A percentile compares a stretch with the other conserved stretches of the same genome.
Evolutionary conservation across 1,139 yeast species (phyloP).

Genomic region (Yamadazyma jaroonii): DNA sequence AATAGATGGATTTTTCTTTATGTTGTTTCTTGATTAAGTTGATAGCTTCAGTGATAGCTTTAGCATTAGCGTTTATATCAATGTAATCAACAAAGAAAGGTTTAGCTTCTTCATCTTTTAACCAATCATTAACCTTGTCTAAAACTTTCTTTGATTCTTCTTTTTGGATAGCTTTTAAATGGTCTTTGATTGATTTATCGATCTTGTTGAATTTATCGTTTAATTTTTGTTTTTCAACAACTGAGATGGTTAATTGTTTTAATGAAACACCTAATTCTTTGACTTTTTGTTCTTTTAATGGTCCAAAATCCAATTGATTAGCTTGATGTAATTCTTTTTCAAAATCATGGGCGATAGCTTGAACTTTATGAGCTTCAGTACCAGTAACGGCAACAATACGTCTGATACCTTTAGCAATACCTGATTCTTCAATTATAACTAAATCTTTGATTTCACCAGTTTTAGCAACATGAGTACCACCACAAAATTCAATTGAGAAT

Average conservation of each 20-base stretch:
- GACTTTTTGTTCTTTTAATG: conserved; percentile 70
- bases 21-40: conserved; percentile 77
- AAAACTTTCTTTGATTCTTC: conserved; percentile 79
- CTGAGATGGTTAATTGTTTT: conserved; percentile 80
- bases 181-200: conserved; percentile 86
- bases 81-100: conserved; percentile 64
- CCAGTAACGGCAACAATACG: conserved; percentile 98
- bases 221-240: conserved; percentile 72
- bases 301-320: conserved; percentile 58
- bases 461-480: conserved; percentile 95
- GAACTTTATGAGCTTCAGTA: conserved; percentile 83
- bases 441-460: conserved; percentile 93
- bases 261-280: conserved; percentile 83
- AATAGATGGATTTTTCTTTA: conserved; percentile 74
- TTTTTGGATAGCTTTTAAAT: conserved; percentile 81
- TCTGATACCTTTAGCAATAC: conserved; percentile 98
- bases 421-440: conserved; percentile 88
- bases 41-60: conserved; percentile 91
- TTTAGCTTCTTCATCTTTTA: conserved; percentile 46
- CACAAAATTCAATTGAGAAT: conserved; percentile 92
- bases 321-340: conserved; percentile 58
- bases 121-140: conserved; percentile 75
- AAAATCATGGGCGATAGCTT: conserved; percentile 74
- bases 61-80: conserved; percentile 78
- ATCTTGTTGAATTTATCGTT: conserved; percentile 71